Evolutionary conservation across 257 asterid species (phyloP), one percentile per base, ranked within the genome.

Genomic region (Capsicum rhomboideum): DNA sequence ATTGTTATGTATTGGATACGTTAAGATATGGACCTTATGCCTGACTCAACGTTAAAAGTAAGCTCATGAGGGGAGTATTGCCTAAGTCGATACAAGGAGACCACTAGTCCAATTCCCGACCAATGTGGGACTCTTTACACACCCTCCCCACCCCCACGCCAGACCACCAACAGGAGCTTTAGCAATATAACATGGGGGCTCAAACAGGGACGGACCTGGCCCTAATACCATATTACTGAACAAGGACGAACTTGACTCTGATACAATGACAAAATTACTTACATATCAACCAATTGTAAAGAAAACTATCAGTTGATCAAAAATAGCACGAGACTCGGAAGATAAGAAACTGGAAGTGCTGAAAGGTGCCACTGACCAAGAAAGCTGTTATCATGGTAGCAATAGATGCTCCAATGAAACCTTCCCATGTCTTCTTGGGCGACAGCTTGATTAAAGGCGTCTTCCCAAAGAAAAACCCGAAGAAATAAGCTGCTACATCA

Each of bases 401-500:
- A 83, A 93, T 84, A 81, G 98, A 94, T 75, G 97, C 98, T 88
- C 98, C 98, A 61, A 94, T 94, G 90, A 94, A 94, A 72, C 98
- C 98, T 86, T 94, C 98, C 98, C 98, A 94, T 50, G 98, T 94
- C 89, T 94, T 94, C 87, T 94, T 93, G 4, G 97, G 98, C 37
- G 97, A 94, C 71, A 94, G 84, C 90, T 94, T 91, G 87, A 93
- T 94, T 77, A 93, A 87, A 84, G 98, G 98, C 66, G 98, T 94
- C 90, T 86, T 94, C 64, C 98, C 98, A 78, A 94, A 92, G 94
- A 92, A 93, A 88, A 94, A 94, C 13, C 98, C 98, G 12, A 92
- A 93, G 82, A 94, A 87, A 88, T 94, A 94, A 86, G 98, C 97
- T 83, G 97, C 97, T 61, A 91, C 90, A 82, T 94, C 98, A 63